Percentiles rank a stretch among this genome's conserved stretches.
phyloP scores from a whole-genome alignment of 2,329 filamentous ascomycete genomes.

The Botrytis elliptica region DNA sequence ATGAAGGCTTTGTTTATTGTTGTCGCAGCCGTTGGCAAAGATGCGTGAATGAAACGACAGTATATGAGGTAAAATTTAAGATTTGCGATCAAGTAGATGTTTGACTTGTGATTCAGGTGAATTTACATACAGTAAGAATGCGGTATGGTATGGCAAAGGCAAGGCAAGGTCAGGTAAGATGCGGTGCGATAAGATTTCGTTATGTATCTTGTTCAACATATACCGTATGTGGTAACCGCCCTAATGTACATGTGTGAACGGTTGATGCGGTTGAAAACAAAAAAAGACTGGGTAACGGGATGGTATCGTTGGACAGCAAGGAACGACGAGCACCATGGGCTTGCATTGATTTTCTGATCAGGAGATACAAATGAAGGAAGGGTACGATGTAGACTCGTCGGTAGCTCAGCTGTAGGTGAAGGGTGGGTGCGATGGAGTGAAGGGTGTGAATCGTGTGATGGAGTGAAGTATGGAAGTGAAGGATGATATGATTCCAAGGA shows the following conservation, averaged over 20 bases:
- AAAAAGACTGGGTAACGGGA: not conserved
- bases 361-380: not conserved
- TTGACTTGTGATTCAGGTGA: not conserved
- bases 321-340: not conserved
- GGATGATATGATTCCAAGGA: not conserved
- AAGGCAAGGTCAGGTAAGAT: not conserved
- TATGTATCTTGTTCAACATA: conserved; percentile 7
- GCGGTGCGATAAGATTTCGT: conserved; percentile 10
- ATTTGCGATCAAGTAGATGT: not conserved
- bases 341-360: conserved; percentile 13
- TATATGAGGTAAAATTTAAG: not conserved
- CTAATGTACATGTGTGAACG: not conserved
- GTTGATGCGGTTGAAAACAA: conserved; percentile 13
- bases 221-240: not conserved
- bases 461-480: not conserved
- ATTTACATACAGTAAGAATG: not conserved
- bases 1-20: not conserved
- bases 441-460: not conserved
- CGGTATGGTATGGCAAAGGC: not conserved
- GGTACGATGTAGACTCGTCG: not conserved
- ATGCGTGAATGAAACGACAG: not conserved
- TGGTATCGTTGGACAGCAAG: not conserved
- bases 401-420: not conserved
- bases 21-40: not conserved
- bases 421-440: not conserved